These are phyloP conservation scores for Penicillium occitanis DNA, from an alignment of 2,329 filamentous ascomycete genomes.

Conservation along the genomic window DNA sequence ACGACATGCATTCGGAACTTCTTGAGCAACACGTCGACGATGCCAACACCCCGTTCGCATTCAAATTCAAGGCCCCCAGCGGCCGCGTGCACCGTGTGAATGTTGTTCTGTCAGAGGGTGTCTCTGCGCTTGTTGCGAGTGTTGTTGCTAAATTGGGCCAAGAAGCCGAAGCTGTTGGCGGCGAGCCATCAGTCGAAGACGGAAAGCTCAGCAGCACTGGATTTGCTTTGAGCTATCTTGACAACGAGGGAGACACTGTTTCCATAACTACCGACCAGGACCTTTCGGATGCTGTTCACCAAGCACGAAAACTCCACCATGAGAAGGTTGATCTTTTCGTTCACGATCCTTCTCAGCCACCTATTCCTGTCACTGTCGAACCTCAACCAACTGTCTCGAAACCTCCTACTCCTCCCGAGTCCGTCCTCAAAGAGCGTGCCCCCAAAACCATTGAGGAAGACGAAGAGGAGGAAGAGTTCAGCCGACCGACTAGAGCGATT, in stretches of 20 bases:
- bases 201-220: constrained; percentile 74
- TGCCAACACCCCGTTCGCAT: constrained; percentile 76
- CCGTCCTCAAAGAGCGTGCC: constrained; percentile 32
- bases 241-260: constrained; percentile 94
- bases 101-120: constrained; percentile 74
- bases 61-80: constrained; percentile 98
- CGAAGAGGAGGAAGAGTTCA: constrained; percentile 48
- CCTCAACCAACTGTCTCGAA: constrained; percentile 55
- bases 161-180: constrained; percentile 82
- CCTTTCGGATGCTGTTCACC: constrained; percentile 80
- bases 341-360: constrained; percentile 87
- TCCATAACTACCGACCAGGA: constrained; percentile 96
- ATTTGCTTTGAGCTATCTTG: constrained; percentile 91
- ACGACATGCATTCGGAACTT: constrained; percentile 70
- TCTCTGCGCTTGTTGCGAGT: constrained; percentile 72
- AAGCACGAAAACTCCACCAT: constrained; percentile 72
- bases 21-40: constrained; percentile 55
- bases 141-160: constrained; percentile 81
- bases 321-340: constrained; percentile 98
- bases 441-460: constrained; percentile 49
- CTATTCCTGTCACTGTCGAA: constrained; percentile 64
- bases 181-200: constrained; percentile 72
- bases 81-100: constrained; percentile 92
- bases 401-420: constrained; percentile 54
- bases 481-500: constrained; percentile 41